Conservation (phyloP, 768 basidiomycete genomes). For the Mycena venus region DNA sequence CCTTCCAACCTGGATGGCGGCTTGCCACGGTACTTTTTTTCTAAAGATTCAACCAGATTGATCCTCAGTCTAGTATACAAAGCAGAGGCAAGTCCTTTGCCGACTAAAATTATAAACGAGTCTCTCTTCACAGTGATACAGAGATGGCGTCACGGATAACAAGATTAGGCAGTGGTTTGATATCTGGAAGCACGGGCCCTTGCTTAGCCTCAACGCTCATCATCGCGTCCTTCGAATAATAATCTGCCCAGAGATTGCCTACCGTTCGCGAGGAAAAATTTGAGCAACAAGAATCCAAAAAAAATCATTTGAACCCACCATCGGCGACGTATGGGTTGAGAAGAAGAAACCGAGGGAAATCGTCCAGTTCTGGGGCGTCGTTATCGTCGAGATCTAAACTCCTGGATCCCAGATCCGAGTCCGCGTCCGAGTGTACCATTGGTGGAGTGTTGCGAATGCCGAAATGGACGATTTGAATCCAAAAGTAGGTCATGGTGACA, state of each 20-base stretch:
- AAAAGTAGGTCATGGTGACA: slow-evolving; percentile 65
- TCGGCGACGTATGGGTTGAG: slow-evolving; percentile 58
- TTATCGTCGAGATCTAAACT: not conserved
- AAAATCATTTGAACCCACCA: slow-evolving; percentile 41
- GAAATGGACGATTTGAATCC: slow-evolving; percentile 64
- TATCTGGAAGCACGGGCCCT: slow-evolving; percentile 60
- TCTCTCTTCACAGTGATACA: too few species aligned
- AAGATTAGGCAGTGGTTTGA: slow-evolving; percentile 56
- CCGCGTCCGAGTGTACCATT: slow-evolving; percentile 19
- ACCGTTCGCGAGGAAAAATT: slow-evolving; percentile 53
- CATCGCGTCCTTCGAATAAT: slow-evolving; percentile 57
- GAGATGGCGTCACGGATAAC: slow-evolving; percentile 33
- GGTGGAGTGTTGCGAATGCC: slow-evolving; percentile 54
- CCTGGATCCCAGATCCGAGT: not conserved
- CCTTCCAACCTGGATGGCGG: too few species aligned
- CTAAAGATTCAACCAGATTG: too few species aligned
- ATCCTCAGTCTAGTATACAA: too few species aligned
- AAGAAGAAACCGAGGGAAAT: slow-evolving; percentile 54
- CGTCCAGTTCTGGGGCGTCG: slow-evolving; percentile 34
- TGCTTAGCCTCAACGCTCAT: slow-evolving; percentile 56
- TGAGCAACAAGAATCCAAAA: slow-evolving; percentile 52
- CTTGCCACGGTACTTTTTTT: too few species aligned
- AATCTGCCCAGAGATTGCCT: slow-evolving; percentile 54
- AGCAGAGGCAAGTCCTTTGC: too few species aligned
- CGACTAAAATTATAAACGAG: too few species aligned